Percentiles rank a stretch among this genome's conserved stretches.
These are phyloP conservation scores for Rhizomucor pusillus DNA, from an alignment of 371 early-diverging fungal genomes.

Conservation along the genomic window DNA sequence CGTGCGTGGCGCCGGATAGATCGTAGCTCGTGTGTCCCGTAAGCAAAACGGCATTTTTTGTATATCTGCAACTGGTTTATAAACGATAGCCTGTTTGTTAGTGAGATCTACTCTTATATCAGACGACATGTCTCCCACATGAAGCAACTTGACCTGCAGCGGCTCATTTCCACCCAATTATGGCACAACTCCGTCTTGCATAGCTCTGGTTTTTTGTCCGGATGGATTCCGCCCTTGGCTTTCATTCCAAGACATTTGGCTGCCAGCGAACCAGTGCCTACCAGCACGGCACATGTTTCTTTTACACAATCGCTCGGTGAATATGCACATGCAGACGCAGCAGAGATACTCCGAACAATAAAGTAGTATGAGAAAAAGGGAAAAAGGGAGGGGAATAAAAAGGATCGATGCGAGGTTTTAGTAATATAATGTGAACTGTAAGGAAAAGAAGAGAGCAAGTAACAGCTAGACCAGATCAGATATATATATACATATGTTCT, in stretches of 20 bases:
- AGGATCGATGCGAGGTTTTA: no score
- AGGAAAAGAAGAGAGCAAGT: no score
- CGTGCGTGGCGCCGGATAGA: slow-evolving; percentile 85
- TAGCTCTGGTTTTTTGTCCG: slow-evolving; percentile 48
- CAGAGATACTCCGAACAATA: no score
- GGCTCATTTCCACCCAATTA: slow-evolving; percentile 82
- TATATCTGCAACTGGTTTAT: slow-evolving; percentile 72
- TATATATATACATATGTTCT: slow-evolving; percentile 7
- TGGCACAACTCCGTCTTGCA: slow-evolving; percentile 98
- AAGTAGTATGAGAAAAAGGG: no score
- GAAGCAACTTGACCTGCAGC: slow-evolving; percentile 66
- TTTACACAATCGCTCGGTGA: no score
- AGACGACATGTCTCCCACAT: not conserved
- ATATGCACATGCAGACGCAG: no score
- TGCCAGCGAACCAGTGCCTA: no score
- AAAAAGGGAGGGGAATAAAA: no score
- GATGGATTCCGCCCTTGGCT: slow-evolving; percentile 5
- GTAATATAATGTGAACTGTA: no score
- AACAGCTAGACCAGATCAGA: no score
- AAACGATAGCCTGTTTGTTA: slow-evolving; percentile 1
- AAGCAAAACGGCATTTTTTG: slow-evolving; percentile 96
- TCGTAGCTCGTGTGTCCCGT: slow-evolving; percentile 79
- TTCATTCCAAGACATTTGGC: no score
- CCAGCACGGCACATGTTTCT: no score
- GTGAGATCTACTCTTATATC: not conserved